These are phyloP conservation scores for Metarhizium album DNA, from an alignment of 2,329 filamentous ascomycete species.

Conservation along the genomic window DNA sequence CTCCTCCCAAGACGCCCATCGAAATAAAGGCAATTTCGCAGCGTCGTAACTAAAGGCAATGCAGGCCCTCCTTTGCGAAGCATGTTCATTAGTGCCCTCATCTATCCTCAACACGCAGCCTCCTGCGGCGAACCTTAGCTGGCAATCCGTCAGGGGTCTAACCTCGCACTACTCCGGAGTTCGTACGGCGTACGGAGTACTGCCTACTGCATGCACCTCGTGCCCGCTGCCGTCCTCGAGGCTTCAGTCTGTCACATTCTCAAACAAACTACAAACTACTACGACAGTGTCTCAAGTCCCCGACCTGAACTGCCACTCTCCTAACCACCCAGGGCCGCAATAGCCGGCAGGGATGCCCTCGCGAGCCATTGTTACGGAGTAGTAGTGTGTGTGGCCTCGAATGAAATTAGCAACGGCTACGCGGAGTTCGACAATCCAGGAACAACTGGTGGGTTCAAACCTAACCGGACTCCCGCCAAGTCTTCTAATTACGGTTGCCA, in stretches of 20 bases:
- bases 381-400: constrained; percentile 1
- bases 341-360: neutral
- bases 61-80: neutral
- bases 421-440: neutral
- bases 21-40: constrained; percentile 1
- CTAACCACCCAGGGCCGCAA: too few species aligned
- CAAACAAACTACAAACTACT: neutral
- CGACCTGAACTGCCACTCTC: too few species aligned
- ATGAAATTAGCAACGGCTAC: constrained; percentile 7
- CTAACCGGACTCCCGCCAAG: neutral
- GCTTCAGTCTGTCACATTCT: neutral
- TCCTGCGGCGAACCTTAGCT: neutral
- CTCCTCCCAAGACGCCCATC: neutral
- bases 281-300: too few species aligned
- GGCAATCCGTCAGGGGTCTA: neutral
- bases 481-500: neutral
- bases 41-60: constrained; percentile 1
- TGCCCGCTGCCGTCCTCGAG: neutral
- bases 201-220: too few species aligned
- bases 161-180: neutral
- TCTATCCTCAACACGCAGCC: neutral
- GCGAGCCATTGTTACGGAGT: too few species aligned
- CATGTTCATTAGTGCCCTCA: neutral
- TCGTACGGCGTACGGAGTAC: too few species aligned
- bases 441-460: neutral